These are phyloP conservation scores for Kingdonia uniflora DNA, from an alignment of 164 flowering plant genomes.

Conservation along the genomic window DNA sequence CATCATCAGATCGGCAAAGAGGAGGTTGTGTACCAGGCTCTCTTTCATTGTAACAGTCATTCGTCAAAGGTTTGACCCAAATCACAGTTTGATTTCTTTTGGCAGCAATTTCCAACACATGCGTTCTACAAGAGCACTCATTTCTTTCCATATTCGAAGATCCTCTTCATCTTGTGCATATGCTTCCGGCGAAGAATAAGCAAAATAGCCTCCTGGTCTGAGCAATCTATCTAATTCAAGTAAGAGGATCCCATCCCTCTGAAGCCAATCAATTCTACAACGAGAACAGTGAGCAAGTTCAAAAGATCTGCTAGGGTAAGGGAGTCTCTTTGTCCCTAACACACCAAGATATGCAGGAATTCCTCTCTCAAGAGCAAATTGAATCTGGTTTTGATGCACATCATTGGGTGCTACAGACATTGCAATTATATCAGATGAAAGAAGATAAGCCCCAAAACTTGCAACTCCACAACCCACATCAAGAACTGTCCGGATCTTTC, in stretches of 20 bases:
- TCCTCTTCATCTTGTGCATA: slow-evolving; percentile 90
- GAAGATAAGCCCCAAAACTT: slow-evolving; percentile 85
- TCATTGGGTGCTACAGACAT: slow-evolving; percentile 93
- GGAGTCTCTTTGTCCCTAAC: slow-evolving; percentile 76
- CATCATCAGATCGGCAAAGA: slow-evolving; percentile 65
- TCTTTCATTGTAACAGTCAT: slow-evolving; percentile 70
- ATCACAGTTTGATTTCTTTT: slow-evolving; percentile 77
- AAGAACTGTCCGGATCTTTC: slow-evolving; percentile 65
- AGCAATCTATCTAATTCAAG: slow-evolving; percentile 84
- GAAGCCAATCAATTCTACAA: slow-evolving; percentile 91
- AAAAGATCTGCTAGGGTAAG: slow-evolving; percentile 91
- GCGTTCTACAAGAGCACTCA: slow-evolving; percentile 77
- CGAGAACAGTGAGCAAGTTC: slow-evolving; percentile 91
- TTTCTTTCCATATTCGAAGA: slow-evolving; percentile 64
- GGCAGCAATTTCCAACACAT: slow-evolving; percentile 87
- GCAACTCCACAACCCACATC: slow-evolving; percentile 97
- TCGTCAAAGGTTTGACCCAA: slow-evolving; percentile 75
- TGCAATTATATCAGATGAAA: slow-evolving; percentile 51
- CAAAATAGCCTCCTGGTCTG: slow-evolving; percentile 90
- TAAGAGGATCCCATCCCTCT: slow-evolving; percentile 80
- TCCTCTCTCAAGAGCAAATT: slow-evolving; percentile 87
- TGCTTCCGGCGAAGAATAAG: slow-evolving; percentile 89
- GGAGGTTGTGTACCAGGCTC: slow-evolving; percentile 71
- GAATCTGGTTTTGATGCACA: slow-evolving; percentile 88
- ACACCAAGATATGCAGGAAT: slow-evolving; percentile 87